Conservation (phyloP, 2,329 filamentous ascomycete species). For the Apiospora phragmitis region DNA sequence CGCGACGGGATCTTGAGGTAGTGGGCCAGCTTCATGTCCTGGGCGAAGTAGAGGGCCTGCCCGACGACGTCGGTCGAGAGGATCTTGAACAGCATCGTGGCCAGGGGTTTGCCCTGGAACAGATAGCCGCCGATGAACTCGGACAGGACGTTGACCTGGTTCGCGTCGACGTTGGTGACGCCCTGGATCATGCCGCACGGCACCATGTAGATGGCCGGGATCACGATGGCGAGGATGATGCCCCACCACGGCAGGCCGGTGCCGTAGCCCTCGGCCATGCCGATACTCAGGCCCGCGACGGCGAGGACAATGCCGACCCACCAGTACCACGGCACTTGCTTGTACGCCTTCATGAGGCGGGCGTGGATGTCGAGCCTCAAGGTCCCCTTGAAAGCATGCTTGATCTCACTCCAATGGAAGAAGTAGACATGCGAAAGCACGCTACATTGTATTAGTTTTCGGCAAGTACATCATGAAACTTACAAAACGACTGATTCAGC, state of each 20-base stretch:
- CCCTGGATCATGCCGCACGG: constrained; percentile 49
- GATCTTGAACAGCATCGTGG: constrained; percentile 35
- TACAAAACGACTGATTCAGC: too few relatives aligned
- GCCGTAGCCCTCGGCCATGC: constrained; percentile 35
- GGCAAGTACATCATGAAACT: too few relatives aligned
- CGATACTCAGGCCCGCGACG: constrained; percentile 43
- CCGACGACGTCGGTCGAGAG: constrained; percentile 31
- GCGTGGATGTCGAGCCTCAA: constrained; percentile 44
- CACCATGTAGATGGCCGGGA: constrained; percentile 46
- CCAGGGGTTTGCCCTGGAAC: constrained; percentile 31
- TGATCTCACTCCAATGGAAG: constrained; percentile 42
- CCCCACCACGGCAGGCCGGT: constrained; percentile 46
- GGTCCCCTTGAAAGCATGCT: constrained; percentile 27
- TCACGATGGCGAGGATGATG: constrained; percentile 42
- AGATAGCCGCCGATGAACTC: constrained; percentile 35
- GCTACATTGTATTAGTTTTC: constrained; percentile 23
- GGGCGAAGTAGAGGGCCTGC: constrained; percentile 30
- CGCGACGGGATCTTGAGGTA: constrained; percentile 41
- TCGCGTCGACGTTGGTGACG: constrained; percentile 48
- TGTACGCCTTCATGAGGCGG: constrained; percentile 55
- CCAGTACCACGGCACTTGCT: constrained; percentile 56
- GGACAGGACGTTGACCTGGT: constrained; percentile 34
- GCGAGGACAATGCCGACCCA: constrained; percentile 40
- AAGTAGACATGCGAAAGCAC: constrained; percentile 39
- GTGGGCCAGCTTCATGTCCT: constrained; percentile 46